A percentile compares a stretch with the other conserved stretches of the same genome.
phyloP scores from a whole-genome alignment of 257 asterid genomes.

The Primulina huaijiensis region DNA sequence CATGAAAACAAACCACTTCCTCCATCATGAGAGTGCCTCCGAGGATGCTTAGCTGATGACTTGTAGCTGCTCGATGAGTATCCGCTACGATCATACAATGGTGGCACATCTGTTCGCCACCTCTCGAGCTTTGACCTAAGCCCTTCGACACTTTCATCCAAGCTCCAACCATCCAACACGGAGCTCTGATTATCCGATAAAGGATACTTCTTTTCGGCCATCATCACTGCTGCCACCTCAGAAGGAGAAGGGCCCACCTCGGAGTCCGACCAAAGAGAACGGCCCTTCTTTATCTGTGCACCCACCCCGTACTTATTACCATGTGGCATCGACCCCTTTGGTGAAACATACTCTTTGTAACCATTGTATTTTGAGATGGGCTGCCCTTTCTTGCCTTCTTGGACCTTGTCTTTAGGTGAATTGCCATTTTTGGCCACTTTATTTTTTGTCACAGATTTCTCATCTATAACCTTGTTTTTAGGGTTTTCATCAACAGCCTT shows the following conservation, averaged over 20 bases:
- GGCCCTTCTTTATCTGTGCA: slow-evolving; percentile 41
- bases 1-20: slow-evolving; percentile 63
- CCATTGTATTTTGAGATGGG: slow-evolving; percentile 31
- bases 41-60: slow-evolving; percentile 37
- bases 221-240: slow-evolving; percentile 70
- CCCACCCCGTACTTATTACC: slow-evolving; percentile 33
- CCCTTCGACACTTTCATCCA: slow-evolving; percentile 86
- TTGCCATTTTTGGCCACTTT: slow-evolving; percentile 16
- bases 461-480: slow-evolving; percentile 33
- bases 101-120: slow-evolving; percentile 84
- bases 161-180: slow-evolving; percentile 82
- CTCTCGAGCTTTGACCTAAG: slow-evolving; percentile 79
- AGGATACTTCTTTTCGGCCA: slow-evolving; percentile 50
- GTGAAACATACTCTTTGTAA: slow-evolving; percentile 26
- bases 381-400: slow-evolving; percentile 28
- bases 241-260: slow-evolving; percentile 93
- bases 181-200: slow-evolving; percentile 71
- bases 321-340: slow-evolving; percentile 24
- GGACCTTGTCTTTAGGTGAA: slow-evolving; percentile 21
- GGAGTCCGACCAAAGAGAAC: slow-evolving; percentile 51
- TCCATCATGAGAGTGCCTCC: slow-evolving; percentile 29
- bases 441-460: slow-evolving; percentile 26
- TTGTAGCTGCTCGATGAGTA: slow-evolving; percentile 55
- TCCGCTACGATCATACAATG: slow-evolving; percentile 52
- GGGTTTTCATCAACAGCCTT: background rate